phyloP scores from a whole-genome alignment of 2,329 filamentous ascomycete genomes.

The Neofusicoccum sp. region DNA sequence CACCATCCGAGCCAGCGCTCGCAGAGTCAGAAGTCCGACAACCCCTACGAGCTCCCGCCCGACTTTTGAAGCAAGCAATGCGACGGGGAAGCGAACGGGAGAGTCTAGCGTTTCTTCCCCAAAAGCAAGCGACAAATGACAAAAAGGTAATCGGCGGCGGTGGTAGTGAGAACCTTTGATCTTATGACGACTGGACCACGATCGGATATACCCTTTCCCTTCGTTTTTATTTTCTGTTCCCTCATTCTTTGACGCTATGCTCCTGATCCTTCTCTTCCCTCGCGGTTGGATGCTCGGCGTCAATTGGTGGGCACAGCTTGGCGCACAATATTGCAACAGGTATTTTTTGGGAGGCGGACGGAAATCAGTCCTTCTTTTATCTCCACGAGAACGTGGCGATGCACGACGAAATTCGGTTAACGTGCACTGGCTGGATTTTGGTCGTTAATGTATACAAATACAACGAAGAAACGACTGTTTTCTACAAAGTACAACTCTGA shows the following conservation, averaged over 20 bases:
- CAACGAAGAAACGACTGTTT: not conserved
- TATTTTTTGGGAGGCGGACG: no score
- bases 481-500: not conserved
- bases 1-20: slow-evolving; percentile 47
- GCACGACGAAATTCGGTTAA: not conserved
- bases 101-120: not conserved
- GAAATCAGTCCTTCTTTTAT: no score
- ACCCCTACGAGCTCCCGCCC: slow-evolving; percentile 15
- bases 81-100: not conserved
- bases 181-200: slow-evolving; percentile 2
- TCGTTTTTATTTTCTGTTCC: no score
- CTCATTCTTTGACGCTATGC: not conserved
- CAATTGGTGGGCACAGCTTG: not conserved
- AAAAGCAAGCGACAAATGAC: not conserved
- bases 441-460: slow-evolving; percentile 5
- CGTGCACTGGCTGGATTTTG: no score
- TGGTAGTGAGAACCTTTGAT: not conserved
- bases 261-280: not conserved
- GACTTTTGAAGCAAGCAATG: slow-evolving; percentile 3
- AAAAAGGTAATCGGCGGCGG: not conserved
- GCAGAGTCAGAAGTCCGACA: not conserved
- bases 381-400: no score
- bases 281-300: not conserved
- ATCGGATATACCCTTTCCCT: slow-evolving; percentile 4
- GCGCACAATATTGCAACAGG: not conserved